Evolutionary conservation across 2,329 filamentous ascomycete species (phyloP).

Genomic region (Phyllosticta citrichinensis): DNA sequence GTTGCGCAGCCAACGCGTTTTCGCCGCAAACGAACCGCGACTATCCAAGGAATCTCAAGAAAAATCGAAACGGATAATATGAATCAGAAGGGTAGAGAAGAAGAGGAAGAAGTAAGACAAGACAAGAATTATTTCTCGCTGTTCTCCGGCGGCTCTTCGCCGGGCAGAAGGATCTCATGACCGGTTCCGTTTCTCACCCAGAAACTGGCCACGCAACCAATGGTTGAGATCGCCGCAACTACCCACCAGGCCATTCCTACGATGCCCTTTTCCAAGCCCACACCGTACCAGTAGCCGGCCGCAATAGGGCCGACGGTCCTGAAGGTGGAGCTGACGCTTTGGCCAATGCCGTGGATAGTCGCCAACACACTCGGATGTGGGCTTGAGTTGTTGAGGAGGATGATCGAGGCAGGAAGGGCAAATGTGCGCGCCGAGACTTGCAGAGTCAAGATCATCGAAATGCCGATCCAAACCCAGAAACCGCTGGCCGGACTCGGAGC

Average conservation of each 20-base stretch:
- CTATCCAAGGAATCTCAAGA: background rate
- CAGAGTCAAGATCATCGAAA: slow-evolving; percentile 52
- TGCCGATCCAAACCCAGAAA: slow-evolving; percentile 52
- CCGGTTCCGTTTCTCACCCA: slow-evolving; percentile 51
- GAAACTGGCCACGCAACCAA: slow-evolving; percentile 50
- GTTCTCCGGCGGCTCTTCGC: slow-evolving; percentile 8
- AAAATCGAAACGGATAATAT: background rate
- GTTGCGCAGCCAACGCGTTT: background rate
- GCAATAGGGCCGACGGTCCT: slow-evolving; percentile 47
- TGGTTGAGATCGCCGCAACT: slow-evolving; percentile 42
- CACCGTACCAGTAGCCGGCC: slow-evolving; percentile 44
- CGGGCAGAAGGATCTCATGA: slow-evolving; percentile 10
- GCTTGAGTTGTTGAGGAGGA: slow-evolving; percentile 49
- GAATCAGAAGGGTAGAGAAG: background rate
- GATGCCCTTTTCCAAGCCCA: slow-evolving; percentile 43
- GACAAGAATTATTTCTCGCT: background rate
- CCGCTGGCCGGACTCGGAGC: slow-evolving; percentile 44
- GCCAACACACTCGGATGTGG: slow-evolving; percentile 47
- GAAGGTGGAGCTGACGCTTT: slow-evolving; percentile 44
- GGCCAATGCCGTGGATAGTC: slow-evolving; percentile 50
- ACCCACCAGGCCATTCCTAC: slow-evolving; percentile 51
- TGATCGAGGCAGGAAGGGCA: slow-evolving; percentile 45
- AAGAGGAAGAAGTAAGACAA: background rate
- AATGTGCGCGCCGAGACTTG: slow-evolving; percentile 69
- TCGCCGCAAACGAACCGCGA: background rate